A percentile compares a stretch with the other conserved stretches of the same genome.
Conservation (phyloP, 352 stramenopile genomes). For the Achlya hypogyna region DNA sequence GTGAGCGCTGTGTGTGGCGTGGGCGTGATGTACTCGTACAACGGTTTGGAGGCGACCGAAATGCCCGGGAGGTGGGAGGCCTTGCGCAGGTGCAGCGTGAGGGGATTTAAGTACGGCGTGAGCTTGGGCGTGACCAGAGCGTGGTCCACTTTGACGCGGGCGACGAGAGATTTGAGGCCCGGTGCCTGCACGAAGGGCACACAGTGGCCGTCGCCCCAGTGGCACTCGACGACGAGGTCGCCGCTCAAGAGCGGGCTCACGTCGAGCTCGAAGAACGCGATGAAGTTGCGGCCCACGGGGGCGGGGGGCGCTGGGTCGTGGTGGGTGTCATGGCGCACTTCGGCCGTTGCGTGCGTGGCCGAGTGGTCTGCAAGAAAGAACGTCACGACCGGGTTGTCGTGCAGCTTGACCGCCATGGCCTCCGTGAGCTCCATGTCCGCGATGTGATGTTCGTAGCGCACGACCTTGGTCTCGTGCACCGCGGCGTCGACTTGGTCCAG, state of each 20-base stretch:
- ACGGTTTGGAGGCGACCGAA: constrained; percentile 18
- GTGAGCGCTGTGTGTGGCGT: constrained; percentile 34
- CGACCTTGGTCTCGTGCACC: background rate
- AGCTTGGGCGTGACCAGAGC: constrained; percentile 36
- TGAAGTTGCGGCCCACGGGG: constrained; percentile 14
- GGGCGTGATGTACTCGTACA: constrained; percentile 20
- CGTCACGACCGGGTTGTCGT: constrained; percentile 50
- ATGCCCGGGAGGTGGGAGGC: constrained; percentile 44
- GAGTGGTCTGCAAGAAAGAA: constrained; percentile 57
- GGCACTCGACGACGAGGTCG: constrained; percentile 34
- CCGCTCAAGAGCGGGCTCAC: constrained; percentile 39
- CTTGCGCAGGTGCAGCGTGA: constrained; percentile 46
- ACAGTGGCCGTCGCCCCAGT: constrained; percentile 31
- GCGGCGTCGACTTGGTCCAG: background rate
- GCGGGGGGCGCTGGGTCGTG: constrained; percentile 11
- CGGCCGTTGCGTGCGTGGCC: constrained; percentile 19
- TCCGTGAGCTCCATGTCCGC: constrained; percentile 39
- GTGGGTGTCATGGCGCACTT: constrained; percentile 9
- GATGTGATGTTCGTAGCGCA: constrained; percentile 43
- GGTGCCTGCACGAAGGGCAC: constrained; percentile 11
- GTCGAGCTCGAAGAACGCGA: constrained; percentile 52
- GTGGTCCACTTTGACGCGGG: constrained; percentile 41
- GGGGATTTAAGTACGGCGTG: constrained; percentile 44
- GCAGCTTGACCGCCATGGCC: constrained; percentile 32
- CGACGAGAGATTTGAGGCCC: constrained; percentile 38